Base-by-base conservation (phyloP, 768 basidiomycete genomes). In the Nidula microcarpa region DNA sequence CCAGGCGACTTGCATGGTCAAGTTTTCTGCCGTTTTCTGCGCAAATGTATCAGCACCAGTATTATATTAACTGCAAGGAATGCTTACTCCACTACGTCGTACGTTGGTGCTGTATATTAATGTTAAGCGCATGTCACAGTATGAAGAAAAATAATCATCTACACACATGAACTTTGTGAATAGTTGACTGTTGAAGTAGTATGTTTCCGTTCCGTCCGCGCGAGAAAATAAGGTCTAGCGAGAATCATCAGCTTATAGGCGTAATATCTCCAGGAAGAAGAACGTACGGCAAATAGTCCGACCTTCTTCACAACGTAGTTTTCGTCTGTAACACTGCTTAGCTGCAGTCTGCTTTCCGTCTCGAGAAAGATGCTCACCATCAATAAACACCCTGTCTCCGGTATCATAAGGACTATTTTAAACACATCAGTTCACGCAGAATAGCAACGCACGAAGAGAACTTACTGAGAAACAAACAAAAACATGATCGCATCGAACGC, bases 401-500 rank as follows among this genome's bases (percentile, higher is more conserved):
- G 89, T 89, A 59, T 91, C 89, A 57, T 84, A 91, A 3, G 88
- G 88, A 64, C 87, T 89, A 18, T 46, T 36, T 58, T 33, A 58
- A 49, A 23, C 6, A 55, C 16, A 60, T 49, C 13, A 57, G 51
- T n/a, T 50, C 13, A 32, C 8, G 44, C 11, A 37, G 16, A 43
- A n/a, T n/a, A 46, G 33, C n/a, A 36, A 35, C 51, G 23, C 33
- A 33, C 59, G 5, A 33, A 50, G 16, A 43, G n/a, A 30, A 73
- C 87, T 58, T 56, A 89, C 88, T 92, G 90, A 2, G 88, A 86
- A 39, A 91, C 88, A 63, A 91, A 91, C 57, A 90, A 66, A 65
- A 92, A 88, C 78, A 90, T 86, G 61, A 91, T 85, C 30, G 88
- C 78, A 66, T 91, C 89, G 61, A 92, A 92, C 14, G 85, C 85